Conservation (phyloP, 1,284 basidiomycete genomes). For the Ustilago bromivora region DNA sequence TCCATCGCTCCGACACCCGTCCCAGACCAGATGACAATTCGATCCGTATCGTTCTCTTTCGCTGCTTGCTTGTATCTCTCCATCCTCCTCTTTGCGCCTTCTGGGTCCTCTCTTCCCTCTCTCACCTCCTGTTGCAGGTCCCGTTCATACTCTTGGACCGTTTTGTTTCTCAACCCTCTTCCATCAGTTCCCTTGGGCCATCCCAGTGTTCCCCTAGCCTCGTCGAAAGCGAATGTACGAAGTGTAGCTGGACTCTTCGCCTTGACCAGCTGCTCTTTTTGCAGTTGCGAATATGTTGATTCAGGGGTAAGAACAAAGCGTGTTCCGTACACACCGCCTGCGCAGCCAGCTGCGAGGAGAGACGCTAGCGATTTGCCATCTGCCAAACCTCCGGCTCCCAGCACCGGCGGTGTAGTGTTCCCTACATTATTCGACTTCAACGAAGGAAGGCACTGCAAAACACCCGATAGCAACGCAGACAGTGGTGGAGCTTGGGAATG, state of each 20-base stretch:
- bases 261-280: constrained; percentile 58
- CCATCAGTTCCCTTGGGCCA: constrained; percentile 67
- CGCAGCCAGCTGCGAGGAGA: constrained; percentile 58
- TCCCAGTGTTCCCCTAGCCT: constrained; percentile 62
- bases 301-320: constrained; percentile 66
- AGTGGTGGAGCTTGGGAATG: constrained; percentile 59
- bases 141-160: constrained; percentile 59
- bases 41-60: constrained; percentile 47
- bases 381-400: constrained; percentile 63
- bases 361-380: constrained; percentile 55
- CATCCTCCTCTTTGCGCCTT: constrained; percentile 41
- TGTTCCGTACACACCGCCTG: constrained; percentile 65
- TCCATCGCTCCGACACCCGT: constrained; percentile 62
- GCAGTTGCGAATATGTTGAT: constrained; percentile 54
- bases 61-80: constrained; percentile 60
- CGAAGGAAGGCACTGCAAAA: constrained; percentile 17
- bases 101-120: constrained; percentile 19
- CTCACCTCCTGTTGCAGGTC: constrained; percentile 36
- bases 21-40: constrained; percentile 66
- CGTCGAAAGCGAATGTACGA: constrained; percentile 64
- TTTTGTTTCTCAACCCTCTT: constrained; percentile 57
- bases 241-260: constrained; percentile 48
- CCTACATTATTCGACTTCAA: constrained; percentile 37
- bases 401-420: constrained; percentile 30
- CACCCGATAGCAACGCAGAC: constrained; percentile 42